These are phyloP conservation scores for Penicillium sp. DNA, from an alignment of 2,329 filamentous ascomycete genomes.

Conservation along the genomic window DNA sequence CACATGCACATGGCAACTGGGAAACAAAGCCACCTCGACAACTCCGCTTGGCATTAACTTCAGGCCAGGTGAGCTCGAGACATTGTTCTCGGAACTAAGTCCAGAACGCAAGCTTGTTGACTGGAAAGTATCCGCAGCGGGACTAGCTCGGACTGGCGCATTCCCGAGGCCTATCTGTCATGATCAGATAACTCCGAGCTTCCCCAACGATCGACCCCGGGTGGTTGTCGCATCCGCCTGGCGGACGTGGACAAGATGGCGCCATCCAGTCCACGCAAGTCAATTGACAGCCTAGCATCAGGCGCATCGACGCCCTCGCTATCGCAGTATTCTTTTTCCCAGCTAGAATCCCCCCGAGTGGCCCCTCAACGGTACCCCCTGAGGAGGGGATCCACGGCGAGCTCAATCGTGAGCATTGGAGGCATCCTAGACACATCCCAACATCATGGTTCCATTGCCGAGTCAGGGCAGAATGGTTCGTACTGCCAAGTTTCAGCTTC, in stretches of 20 bases:
- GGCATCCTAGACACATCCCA: conserved; percentile 74
- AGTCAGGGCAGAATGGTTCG: conserved; percentile 81
- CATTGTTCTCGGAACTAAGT: conserved; percentile 4
- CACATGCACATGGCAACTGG: conserved; percentile 29
- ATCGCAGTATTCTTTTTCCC: conserved; percentile 52
- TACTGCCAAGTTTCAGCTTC: neutral
- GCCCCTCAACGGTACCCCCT: conserved; percentile 42
- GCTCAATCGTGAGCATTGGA: conserved; percentile 85
- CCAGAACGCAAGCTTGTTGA: neutral
- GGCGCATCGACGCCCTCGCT: conserved; percentile 56
- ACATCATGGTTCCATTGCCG: conserved; percentile 63
- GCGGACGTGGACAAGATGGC: conserved; percentile 59
- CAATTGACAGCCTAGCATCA: conserved; percentile 66
- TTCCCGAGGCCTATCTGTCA: conserved; percentile 35
- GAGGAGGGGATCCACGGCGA: conserved; percentile 79
- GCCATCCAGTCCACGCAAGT: conserved; percentile 64
- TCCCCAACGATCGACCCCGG: conserved; percentile 33
- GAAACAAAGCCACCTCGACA: conserved; percentile 32
- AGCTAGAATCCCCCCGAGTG: conserved; percentile 42
- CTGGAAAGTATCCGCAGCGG: neutral
- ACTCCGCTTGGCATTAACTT: conserved; percentile 14
- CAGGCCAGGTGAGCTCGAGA: conserved; percentile 1
- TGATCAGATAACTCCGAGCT: conserved; percentile 40
- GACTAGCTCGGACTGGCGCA: conserved; percentile 5
- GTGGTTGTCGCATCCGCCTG: conserved; percentile 40